phyloP scores from a whole-genome alignment of 768 basidiomycete genomes.

The Suillus bovinus region DNA sequence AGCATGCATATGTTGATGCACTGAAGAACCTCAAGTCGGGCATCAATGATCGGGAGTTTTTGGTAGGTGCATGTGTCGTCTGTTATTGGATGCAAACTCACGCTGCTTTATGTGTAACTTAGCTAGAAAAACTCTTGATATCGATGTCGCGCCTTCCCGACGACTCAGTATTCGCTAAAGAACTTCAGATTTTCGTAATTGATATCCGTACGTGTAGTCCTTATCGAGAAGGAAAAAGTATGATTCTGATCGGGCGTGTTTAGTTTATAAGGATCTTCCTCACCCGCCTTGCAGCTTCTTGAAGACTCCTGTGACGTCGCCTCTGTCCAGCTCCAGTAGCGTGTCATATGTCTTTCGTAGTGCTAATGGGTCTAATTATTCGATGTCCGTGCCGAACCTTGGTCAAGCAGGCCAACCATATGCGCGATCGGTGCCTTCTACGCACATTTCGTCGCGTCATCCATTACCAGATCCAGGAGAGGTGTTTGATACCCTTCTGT shows the following conservation, averaged over 20 bases:
- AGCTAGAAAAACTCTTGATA: slow-evolving; percentile 66
- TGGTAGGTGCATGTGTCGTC: slow-evolving; percentile 41
- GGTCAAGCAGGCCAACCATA: slow-evolving; percentile 66
- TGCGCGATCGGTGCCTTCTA: slow-evolving; percentile 63
- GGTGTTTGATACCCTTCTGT: slow-evolving; percentile 71
- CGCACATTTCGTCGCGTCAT: slow-evolving; percentile 39
- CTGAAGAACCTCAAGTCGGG: slow-evolving; percentile 41
- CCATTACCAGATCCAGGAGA: slow-evolving; percentile 64
- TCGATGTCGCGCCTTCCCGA: slow-evolving; percentile 56
- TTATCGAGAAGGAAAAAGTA: not conserved
- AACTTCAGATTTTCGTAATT: slow-evolving; percentile 53
- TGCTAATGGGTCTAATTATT: slow-evolving; percentile 64
- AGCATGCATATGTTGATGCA: slow-evolving; percentile 55
- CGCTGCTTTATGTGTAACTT: slow-evolving; percentile 12
- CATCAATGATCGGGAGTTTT: slow-evolving; percentile 58
- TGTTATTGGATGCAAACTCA: not conserved
- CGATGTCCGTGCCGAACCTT: slow-evolving; percentile 50
- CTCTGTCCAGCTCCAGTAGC: slow-evolving; percentile 11
- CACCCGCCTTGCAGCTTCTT: slow-evolving; percentile 55
- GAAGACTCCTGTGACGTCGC: not conserved
- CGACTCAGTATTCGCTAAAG: slow-evolving; percentile 27
- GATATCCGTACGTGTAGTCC: slow-evolving; percentile 51
- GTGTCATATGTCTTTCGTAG: slow-evolving; percentile 54
- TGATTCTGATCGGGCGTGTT: slow-evolving; percentile 7
- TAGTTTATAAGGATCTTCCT: slow-evolving; percentile 80